Percentiles rank a stretch among this genome's conserved stretches.
These are phyloP conservation scores for Teratosphaeria pseudoeucalypti DNA, from an alignment of 2,329 filamentous ascomycete species.

Conservation along the genomic window DNA sequence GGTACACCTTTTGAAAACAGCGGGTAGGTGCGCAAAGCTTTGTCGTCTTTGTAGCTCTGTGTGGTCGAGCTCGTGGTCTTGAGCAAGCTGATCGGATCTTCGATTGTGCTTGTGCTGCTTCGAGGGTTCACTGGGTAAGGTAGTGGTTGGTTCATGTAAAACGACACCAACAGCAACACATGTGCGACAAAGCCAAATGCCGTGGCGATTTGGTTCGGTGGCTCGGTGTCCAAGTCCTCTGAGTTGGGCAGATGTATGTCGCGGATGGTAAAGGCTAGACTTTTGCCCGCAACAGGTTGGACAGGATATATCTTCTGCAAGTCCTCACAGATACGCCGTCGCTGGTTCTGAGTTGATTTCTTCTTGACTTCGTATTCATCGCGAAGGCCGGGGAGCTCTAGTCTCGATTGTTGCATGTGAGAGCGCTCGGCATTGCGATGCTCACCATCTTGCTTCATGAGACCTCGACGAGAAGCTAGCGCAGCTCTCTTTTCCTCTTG, in stretches of 20 bases:
- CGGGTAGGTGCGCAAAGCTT: constrained; percentile 51
- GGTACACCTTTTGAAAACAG: constrained; percentile 59
- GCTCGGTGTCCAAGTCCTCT: constrained; percentile 52
- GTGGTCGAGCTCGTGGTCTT: constrained; percentile 15
- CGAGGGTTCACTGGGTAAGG: constrained; percentile 68
- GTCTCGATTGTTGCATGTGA: constrained; percentile 47
- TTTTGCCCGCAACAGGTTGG: constrained; percentile 50
- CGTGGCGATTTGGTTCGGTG: constrained; percentile 66
- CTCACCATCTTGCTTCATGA: constrained; percentile 46
- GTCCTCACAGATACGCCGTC: constrained; percentile 78
- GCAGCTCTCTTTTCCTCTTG: constrained; percentile 59
- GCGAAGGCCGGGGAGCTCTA: constrained; percentile 34
- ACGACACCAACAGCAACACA: constrained; percentile 63
- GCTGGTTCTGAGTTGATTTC: constrained; percentile 69
- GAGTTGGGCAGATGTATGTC: constrained; percentile 71
- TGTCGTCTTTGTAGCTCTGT: constrained; percentile 12
- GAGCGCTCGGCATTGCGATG: constrained; percentile 1
- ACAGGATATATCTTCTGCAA: constrained; percentile 73
- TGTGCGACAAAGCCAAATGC: constrained; percentile 73
- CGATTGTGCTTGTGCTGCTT: constrained; percentile 64
- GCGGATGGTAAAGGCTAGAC: constrained; percentile 76
- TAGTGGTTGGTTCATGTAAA: constrained; percentile 67
- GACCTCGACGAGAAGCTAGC: constrained; percentile 52
- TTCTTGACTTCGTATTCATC: constrained; percentile 34
- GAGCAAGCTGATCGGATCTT: constrained; percentile 54